Percentiles rank a stretch among this genome's conserved stretches.
phyloP scores from a whole-genome alignment of 192 early-diverging fungal species.

The Umbelopsis ramanniana region DNA sequence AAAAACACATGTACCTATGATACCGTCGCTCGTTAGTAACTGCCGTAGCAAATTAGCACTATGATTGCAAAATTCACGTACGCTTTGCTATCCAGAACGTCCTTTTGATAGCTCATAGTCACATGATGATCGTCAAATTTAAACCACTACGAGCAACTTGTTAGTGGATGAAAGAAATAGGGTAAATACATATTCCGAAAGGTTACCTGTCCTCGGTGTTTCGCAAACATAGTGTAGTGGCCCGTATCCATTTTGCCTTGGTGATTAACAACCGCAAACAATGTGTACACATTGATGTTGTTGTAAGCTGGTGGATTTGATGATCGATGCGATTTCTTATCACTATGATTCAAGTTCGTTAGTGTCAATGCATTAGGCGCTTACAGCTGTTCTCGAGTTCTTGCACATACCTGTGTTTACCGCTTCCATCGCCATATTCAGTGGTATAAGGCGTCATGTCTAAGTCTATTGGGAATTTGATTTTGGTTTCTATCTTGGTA shows the following conservation, averaged over 20 bases:
- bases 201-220: slow-evolving; percentile 71
- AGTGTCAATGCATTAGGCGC: neutral
- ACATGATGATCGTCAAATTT: slow-evolving; percentile 87
- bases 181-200: neutral
- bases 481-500: slow-evolving; percentile 88
- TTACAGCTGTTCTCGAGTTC: neutral
- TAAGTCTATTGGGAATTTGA: slow-evolving; percentile 80
- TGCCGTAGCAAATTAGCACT: neutral
- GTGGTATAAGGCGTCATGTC: slow-evolving; percentile 94
- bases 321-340: neutral
- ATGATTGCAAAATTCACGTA: slow-evolving; percentile 33
- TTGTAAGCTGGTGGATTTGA: neutral
- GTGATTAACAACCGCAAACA: slow-evolving; percentile 95
- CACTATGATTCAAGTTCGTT: neutral
- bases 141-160: slow-evolving; percentile 68
- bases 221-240: slow-evolving; percentile 90
- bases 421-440: neutral
- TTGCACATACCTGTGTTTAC: slow-evolving; percentile 15
- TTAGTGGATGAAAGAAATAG: neutral
- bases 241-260: slow-evolving; percentile 91
- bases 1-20: slow-evolving; percentile 88
- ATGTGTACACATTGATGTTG: slow-evolving; percentile 72
- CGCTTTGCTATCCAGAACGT: slow-evolving; percentile 78
- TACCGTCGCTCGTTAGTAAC: neutral
- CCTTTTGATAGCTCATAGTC: slow-evolving; percentile 65